Base-by-base conservation (phyloP, 768 basidiomycete genomes). In the Leccinellum albellum region DNA sequence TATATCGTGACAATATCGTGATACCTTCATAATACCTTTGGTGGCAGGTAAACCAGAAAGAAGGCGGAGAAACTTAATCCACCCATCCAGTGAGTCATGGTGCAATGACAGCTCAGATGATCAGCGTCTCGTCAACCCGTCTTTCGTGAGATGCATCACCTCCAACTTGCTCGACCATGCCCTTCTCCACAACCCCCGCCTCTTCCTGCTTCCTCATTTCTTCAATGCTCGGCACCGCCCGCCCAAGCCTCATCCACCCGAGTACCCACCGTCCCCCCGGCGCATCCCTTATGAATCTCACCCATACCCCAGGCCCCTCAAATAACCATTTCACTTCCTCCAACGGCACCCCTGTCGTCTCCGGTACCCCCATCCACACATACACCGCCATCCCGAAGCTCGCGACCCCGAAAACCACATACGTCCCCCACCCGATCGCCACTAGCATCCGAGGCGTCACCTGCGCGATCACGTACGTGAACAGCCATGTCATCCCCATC, bases 261-360 rank as follows among this genome's bases (percentile, higher is more conserved):
- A 71, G 61, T 20, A 74, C 58, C 46, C 71, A 53, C 20, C 59
- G 51, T 4, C 74, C 73, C 2, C 70, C 70, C 3, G 73, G 74
- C 1, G 74, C 72, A 17, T 75, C 73, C 53, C 69, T 58, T 20
- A 74, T 46, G 23, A 63, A 65, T 28, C 74, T 57, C 28, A 70
- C 31, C 55, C 70, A 63, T 17, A 67, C 14, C 37, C 37, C 23
- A 6, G 47, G 3, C 66, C 63, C 58, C 51, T 74, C 72, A 33
- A 78, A 77, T 21, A 78, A 33, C 55, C 62, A 70, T 28, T 58
- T 61, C 44, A 77, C 65, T 33, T 77, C 74, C 66, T 77, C 76
- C 28, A 77, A 67, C 33, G 73, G 69, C 23, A 74, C 68, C 13
- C 74, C 72, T 17, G 64, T 74, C 48, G 77, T 78, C 64, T 78